Percentiles rank a stretch among this genome's conserved stretches.
Conservation (phyloP, 352 stramenopile genomes). For the Phytophthora megakarya region DNA sequence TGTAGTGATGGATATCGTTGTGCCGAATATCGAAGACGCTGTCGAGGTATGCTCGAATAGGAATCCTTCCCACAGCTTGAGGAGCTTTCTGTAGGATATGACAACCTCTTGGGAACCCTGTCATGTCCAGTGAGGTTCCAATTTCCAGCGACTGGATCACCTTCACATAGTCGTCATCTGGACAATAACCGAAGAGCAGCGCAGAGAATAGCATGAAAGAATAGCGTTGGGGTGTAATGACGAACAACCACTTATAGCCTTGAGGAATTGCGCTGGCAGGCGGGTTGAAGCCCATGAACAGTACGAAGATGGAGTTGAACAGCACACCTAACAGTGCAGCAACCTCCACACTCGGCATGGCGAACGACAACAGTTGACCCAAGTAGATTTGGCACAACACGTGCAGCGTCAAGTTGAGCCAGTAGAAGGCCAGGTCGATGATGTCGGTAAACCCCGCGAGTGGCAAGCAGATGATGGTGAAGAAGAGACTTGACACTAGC, state of each 20-base stretch:
- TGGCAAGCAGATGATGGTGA: constrained; percentile 41
- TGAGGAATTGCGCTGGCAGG: constrained; percentile 35
- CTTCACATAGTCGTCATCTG: constrained; percentile 29
- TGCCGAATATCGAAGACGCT: constrained; percentile 24
- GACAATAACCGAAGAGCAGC: constrained; percentile 36
- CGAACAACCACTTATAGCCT: constrained; percentile 45
- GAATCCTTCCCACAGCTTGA: constrained; percentile 16
- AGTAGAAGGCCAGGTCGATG: constrained; percentile 33
- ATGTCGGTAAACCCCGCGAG: constrained; percentile 38
- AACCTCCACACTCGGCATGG: constrained; percentile 43
- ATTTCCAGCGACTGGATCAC: constrained; percentile 4
- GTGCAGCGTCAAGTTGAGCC: constrained; percentile 39
- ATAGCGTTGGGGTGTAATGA: constrained; percentile 44
- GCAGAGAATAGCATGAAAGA: constrained; percentile 34
- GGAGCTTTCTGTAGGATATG: no score
- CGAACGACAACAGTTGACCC: constrained; percentile 41
- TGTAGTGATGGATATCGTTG: constrained; percentile 41
- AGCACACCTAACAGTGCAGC: constrained; percentile 41
- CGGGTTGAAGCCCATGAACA: constrained; percentile 61
- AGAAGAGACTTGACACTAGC: constrained; percentile 36
- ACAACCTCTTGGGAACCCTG: no score
- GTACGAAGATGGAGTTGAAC: constrained; percentile 53
- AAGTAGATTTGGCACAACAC: constrained; percentile 52
- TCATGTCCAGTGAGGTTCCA: no score
- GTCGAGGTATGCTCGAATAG: constrained; percentile 34